Conservation (phyloP, 495 filamentous ascomycete species). For the Tuber aestivum region DNA sequence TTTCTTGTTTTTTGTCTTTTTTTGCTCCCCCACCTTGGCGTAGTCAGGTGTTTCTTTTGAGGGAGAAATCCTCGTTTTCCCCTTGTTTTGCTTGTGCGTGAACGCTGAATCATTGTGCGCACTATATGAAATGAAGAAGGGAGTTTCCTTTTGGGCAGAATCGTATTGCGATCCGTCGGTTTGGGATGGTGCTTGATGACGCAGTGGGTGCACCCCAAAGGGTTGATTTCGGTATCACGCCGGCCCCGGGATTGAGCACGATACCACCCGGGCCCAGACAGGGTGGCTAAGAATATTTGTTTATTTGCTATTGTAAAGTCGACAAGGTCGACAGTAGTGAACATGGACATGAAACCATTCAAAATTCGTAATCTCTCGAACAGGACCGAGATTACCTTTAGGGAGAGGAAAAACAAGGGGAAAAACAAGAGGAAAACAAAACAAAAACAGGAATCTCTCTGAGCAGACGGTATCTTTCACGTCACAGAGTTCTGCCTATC, state of each 20-base stretch:
- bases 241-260: background rate
- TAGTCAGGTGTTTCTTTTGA: background rate
- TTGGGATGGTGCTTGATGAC: background rate
- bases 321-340: background rate
- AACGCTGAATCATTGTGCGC: background rate
- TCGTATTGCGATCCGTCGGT: background rate
- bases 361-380: background rate
- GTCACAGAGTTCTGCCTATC: constrained; percentile 14
- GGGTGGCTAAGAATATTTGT: background rate
- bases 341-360: background rate
- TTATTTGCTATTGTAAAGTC: background rate
- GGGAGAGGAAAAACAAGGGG: background rate
- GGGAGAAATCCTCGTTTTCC: background rate
- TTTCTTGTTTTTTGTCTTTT: background rate
- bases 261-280: background rate
- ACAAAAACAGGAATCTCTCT: constrained; percentile 1
- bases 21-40: background rate
- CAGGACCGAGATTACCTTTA: background rate
- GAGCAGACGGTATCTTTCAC: background rate
- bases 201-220: background rate
- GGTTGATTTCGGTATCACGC: background rate
- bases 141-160: background rate
- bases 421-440: background rate
- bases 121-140: background rate
- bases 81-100: background rate